phyloP scores from a whole-genome alignment of 2,329 filamentous ascomycete species.

The Hypomyces perniciosus region DNA sequence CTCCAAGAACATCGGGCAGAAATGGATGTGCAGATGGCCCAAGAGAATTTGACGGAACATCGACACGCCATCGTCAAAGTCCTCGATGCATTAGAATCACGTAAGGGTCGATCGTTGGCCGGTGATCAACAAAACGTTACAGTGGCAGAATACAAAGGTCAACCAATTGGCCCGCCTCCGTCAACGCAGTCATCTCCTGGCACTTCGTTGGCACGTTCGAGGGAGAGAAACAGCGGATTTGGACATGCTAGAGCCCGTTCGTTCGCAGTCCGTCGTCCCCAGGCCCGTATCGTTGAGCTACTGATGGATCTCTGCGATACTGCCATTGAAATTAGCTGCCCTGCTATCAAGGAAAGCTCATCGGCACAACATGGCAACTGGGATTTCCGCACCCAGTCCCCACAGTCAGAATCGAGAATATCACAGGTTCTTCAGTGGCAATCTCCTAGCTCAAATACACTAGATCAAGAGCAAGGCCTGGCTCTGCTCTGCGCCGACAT shows the following conservation, averaged over 20 bases:
- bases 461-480: conserved; percentile 90
- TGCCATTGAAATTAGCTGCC: conserved; percentile 87
- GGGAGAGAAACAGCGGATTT: conserved; percentile 67
- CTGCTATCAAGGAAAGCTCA: conserved; percentile 80
- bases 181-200: conserved; percentile 67
- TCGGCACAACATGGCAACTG: conserved; percentile 51
- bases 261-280: conserved; percentile 83
- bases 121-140: conserved; percentile 48
- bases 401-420: conserved; percentile 90
- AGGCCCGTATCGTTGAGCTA: conserved; percentile 90
- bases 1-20: conserved; percentile 93
- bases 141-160: conserved; percentile 77
- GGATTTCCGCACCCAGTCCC: conserved; percentile 87
- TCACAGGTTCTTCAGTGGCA: conserved; percentile 96
- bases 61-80: conserved; percentile 93
- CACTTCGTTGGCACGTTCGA: conserved; percentile 64
- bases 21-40: conserved; percentile 95
- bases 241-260: conserved; percentile 78
- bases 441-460: conserved; percentile 81
- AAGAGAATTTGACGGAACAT: conserved; percentile 88
- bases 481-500: conserved; percentile 86
- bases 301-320: conserved; percentile 95
- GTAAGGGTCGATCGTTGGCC: conserved; percentile 58
- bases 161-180: conserved; percentile 73
- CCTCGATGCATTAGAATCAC: conserved; percentile 81